Conservation (phyloP, 2,329 filamentous ascomycete genomes). For the Cladosporium velox region DNA sequence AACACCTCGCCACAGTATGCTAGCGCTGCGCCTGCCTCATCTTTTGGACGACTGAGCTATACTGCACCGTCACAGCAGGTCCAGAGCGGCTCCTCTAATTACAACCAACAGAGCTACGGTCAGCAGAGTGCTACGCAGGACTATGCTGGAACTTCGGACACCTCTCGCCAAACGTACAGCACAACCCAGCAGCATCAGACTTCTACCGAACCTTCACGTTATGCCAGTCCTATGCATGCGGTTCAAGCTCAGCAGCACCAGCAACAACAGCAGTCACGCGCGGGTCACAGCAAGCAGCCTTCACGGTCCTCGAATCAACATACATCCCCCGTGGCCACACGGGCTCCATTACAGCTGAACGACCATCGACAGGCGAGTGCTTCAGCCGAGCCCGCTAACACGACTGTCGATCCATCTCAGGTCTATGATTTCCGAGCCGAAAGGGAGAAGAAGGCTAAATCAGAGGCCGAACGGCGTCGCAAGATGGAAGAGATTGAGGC, state of each 20-base stretch:
- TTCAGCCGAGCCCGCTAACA: conserved; percentile 35
- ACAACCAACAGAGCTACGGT: neutral
- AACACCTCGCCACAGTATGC: conserved; percentile 31
- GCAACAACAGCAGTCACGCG: conserved; percentile 25
- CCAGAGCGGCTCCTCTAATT: neutral
- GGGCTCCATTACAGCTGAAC: conserved; percentile 19
- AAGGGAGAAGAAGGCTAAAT: conserved; percentile 45
- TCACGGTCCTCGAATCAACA: conserved; percentile 28
- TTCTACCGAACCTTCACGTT: conserved; percentile 27
- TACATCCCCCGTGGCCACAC: conserved; percentile 32
- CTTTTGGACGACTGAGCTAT: conserved; percentile 10
- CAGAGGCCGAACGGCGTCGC: conserved; percentile 35
- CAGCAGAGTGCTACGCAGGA: neutral
- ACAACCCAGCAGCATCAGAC: neutral
- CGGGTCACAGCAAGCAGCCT: conserved; percentile 27
- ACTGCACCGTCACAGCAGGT: conserved; percentile 3
- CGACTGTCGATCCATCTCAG: conserved; percentile 55
- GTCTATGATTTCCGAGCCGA: conserved; percentile 57
- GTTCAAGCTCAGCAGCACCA: conserved; percentile 34
- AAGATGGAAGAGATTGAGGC: conserved; percentile 36
- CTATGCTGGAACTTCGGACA: conserved; percentile 4
- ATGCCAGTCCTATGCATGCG: conserved; percentile 35
- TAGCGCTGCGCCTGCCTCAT: neutral
- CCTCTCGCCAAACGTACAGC: conserved; percentile 2
- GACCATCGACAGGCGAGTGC: conserved; percentile 30